Conservation (phyloP, 768 basidiomycete species). For the Neoboletus magnificus region DNA sequence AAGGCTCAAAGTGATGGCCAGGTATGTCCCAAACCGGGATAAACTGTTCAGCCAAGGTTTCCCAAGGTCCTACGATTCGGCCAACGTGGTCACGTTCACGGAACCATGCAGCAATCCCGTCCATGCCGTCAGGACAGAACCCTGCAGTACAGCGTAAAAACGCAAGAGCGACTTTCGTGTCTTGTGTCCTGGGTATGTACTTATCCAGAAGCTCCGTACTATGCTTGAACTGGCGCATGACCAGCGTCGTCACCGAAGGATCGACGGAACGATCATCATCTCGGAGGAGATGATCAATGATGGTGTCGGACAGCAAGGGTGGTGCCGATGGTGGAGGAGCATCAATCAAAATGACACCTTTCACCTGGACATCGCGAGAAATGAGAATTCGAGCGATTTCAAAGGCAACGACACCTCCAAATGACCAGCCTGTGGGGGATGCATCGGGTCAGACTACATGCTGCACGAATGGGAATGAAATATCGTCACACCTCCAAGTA, state of each 20-base stretch:
- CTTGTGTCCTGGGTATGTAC: conserved; percentile 39
- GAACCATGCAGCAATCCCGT: conserved; percentile 51
- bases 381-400: conserved; percentile 54
- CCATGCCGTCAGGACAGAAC: conserved; percentile 33
- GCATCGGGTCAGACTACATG: not conserved
- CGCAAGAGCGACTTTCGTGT: conserved; percentile 37
- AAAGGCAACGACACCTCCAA: conserved; percentile 71
- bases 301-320: conserved; percentile 46
- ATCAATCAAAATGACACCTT: conserved; percentile 66
- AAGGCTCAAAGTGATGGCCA: conserved; percentile 64
- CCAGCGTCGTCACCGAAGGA: conserved; percentile 33
- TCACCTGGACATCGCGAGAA: conserved; percentile 39
- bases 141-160: conserved; percentile 53
- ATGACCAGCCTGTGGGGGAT: conserved; percentile 62
- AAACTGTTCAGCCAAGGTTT: conserved; percentile 33
- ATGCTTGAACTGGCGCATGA: conserved; percentile 48
- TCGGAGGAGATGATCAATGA: conserved; percentile 48
- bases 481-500: conserved; percentile 53
- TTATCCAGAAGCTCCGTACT: conserved; percentile 45
- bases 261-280: conserved; percentile 28
- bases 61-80: conserved; percentile 45
- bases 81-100: conserved; percentile 39
- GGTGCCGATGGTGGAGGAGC: conserved; percentile 56
- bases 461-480: not conserved
- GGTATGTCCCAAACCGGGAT: conserved; percentile 54